Conservation (phyloP, 306 rosid genomes). For the Rosa chinensis region DNA sequence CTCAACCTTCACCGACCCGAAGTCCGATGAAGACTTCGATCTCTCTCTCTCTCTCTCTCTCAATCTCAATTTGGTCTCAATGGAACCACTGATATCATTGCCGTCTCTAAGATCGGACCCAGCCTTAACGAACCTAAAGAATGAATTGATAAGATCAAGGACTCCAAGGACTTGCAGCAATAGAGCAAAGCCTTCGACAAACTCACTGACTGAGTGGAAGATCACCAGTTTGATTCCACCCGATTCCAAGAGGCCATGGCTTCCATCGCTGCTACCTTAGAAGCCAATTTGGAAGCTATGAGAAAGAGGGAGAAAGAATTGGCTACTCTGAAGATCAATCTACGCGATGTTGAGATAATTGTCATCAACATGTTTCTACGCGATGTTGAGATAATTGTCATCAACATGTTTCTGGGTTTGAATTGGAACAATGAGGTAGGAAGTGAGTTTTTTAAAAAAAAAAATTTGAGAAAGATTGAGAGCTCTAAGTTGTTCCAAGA, state of each 20-base stretch:
- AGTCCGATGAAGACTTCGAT: too few relatives aligned
- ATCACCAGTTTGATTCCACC: slow-evolving; percentile 94
- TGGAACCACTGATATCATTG: too few relatives aligned
- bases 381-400: slow-evolving; percentile 76
- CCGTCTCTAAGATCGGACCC: too few relatives aligned
- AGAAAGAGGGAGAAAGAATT: slow-evolving; percentile 90
- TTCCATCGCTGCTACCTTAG: slow-evolving; percentile 81
- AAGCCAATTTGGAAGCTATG: slow-evolving; percentile 85
- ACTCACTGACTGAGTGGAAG: slow-evolving; percentile 97
- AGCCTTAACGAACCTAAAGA: slow-evolving; percentile 32
- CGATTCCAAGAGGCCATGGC: slow-evolving; percentile 99
- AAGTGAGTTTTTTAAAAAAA: too few relatives aligned
- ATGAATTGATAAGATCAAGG: slow-evolving; percentile 63
- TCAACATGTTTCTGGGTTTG: too few relatives aligned
- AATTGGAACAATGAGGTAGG: too few relatives aligned
- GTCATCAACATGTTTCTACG: slow-evolving; percentile 28
- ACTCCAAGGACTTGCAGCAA: slow-evolving; percentile 83
- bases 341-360: slow-evolving; percentile 81
- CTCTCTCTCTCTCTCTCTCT: too few relatives aligned
- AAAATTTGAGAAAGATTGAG: too few relatives aligned
- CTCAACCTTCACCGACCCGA: too few relatives aligned
- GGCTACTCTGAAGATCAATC: slow-evolving; percentile 85
- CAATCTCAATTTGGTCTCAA: too few relatives aligned
- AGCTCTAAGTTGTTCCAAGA: too few relatives aligned
- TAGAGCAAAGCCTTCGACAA: slow-evolving; percentile 96